Evolutionary conservation across 1,139 yeast species (phyloP).

Genomic region (Taphrina populina): DNA sequence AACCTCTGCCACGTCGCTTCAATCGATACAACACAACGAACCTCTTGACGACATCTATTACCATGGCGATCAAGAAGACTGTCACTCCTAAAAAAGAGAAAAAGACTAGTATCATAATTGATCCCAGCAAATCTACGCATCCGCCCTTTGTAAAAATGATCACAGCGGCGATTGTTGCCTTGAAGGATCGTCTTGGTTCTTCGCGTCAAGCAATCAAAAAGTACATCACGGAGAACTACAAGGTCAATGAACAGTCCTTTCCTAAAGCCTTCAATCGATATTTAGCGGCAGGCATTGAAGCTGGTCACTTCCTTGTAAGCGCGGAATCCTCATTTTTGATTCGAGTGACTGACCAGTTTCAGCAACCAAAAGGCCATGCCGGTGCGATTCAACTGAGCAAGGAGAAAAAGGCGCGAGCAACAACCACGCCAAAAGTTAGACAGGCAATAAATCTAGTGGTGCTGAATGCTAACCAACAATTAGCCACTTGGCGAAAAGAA

Average conservation of each 20-base stretch:
- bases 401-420: conserved; percentile 47
- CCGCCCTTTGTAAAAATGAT: conserved; percentile 31
- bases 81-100: no score
- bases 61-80: no score
- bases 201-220: conserved; percentile 75
- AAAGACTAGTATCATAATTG: no score
- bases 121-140: conserved; percentile 23
- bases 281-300: conserved; percentile 73
- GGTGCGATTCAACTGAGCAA: conserved; percentile 68
- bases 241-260: conserved; percentile 61
- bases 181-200: conserved; percentile 32
- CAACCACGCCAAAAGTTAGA: conserved; percentile 35
- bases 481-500: conserved; percentile 42
- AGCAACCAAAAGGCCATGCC: conserved; percentile 47
- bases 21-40: no score
- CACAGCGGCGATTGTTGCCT: conserved; percentile 30
- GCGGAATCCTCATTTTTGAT: conserved; percentile 22
- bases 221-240: conserved; percentile 62
- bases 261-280: conserved; percentile 77
- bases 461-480: conserved; percentile 37
- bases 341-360: neutral
- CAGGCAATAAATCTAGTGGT: conserved; percentile 36
- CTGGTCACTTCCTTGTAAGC: conserved; percentile 78
- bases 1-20: no score
- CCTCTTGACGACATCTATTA: no score